Base-by-base conservation (phyloP, 768 basidiomycete species). In the Russula sp. region DNA sequence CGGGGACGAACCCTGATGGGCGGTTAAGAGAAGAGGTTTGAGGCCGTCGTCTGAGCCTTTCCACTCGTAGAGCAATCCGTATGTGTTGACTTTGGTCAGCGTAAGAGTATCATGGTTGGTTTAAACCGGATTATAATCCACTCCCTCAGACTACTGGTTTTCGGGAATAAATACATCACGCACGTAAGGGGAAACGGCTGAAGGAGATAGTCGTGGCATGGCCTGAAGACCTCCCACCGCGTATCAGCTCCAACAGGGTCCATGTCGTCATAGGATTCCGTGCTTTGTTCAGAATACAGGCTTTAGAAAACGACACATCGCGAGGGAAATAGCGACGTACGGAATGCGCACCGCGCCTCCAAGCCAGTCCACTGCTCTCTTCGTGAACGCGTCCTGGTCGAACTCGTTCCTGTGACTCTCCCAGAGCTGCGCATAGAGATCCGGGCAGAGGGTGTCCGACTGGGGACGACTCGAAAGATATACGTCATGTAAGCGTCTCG, bases 161-260 rank as follows among this genome's bases (percentile, higher is more conserved):
- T 27, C 27, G 27, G 27, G 27, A 27, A 27, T 27, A 27, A 3
- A 7, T 20, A 31, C 9, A 48, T 16, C 22, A 74, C 76, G 47
- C 74, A 89, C 79, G 80, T 82, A 71, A 85, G 76, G 11, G 86
- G 83, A 67, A 89, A 94, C 37, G 87, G 73, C 35, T 70, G 66
- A 54, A 73, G 71, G 22, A 83, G 74, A 66, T 80, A 78, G 11
- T 72, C 71, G 45, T 77, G 76, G 68, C 78, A 77, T 8, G 71
- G 71, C 3, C 39, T 64, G 58, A 79, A 79, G 32, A 68, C 72
- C 20, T 75, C 70, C 77, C 77, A 79, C 16, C 80, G 78, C 5
- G 77, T 73, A 67, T 84, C 83, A 11, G 73, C 71, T 16, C 79
- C 82, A 6, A 82, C 73, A 0, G 76, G 76, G 0, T 69, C 74